phyloP scores from a whole-genome alignment of 1,284 basidiomycete species.

The Tylopilus microsporus region DNA sequence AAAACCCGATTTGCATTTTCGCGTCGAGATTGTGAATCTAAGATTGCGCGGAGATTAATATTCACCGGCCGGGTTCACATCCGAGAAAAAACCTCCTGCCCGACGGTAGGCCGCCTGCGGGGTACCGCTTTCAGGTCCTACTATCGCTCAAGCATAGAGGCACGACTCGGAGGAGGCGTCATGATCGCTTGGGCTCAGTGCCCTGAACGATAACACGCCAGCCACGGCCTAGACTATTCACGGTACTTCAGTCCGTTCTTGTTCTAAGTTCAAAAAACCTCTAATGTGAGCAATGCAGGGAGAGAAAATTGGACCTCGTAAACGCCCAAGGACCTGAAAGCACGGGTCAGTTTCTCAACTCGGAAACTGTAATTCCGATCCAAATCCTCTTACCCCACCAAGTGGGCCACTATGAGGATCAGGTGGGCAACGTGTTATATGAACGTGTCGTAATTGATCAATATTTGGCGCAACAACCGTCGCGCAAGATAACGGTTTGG shows the following conservation, averaged over 20 bases:
- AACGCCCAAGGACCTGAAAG: too few species aligned
- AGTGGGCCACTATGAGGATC: constrained; percentile 3
- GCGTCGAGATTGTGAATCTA: constrained; percentile 24
- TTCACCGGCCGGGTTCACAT: constrained; percentile 8
- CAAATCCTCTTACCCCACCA: not conserved
- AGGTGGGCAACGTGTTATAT: not conserved
- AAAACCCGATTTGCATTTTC: constrained; percentile 23
- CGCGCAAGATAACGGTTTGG: not conserved
- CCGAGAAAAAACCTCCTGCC: constrained; percentile 4
- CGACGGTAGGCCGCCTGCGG: constrained; percentile 2
- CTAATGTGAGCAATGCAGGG: too few species aligned
- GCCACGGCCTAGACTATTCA: too few species aligned
- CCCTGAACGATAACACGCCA: too few species aligned
- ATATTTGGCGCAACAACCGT: not conserved
- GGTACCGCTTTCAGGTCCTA: not conserved
- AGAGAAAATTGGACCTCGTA: too few species aligned
- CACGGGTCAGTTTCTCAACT: too few species aligned
- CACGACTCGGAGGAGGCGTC: too few species aligned
- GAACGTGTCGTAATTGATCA: constrained; percentile 1
- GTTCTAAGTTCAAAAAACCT: too few species aligned
- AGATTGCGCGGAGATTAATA: constrained; percentile 28
- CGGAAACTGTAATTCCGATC: not conserved
- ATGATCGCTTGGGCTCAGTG: too few species aligned
- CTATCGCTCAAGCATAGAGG: too few species aligned
- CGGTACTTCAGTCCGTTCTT: too few species aligned